Evolutionary conservation across 176 grass and related monocot species (phyloP), one percentile per base, ranked within the genome.

Genomic region (Hsuehochloa calcarea): DNA sequence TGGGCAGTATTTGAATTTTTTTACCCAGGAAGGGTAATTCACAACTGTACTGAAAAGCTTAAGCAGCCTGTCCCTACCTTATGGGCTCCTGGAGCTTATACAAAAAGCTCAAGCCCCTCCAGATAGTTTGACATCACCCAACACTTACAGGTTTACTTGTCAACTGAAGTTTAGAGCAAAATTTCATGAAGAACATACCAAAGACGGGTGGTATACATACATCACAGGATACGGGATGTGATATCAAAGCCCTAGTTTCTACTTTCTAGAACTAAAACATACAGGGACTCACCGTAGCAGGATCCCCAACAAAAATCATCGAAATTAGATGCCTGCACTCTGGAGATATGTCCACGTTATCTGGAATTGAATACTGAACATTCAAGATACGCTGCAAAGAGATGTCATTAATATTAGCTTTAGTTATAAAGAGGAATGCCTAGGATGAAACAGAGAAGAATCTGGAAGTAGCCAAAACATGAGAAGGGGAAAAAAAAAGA

Each of bases 361-460:
- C 90, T 49, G 92, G 89, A 85, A 94, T 94, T 22, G 92, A 85
- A 43, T 94, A 94, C 55, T 94, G 92, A 76, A 94, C 89, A 75
- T 73, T 82, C 87, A 94, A 88, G 82, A 92, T 92, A 59, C 92
- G 89, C 92, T 94, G 87, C 82, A 83, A 75, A 39, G 56, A 70
- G 65, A 85, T 59, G 70, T 51, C n/a, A 70, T 17, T 60, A 50
- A 20, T 40, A 76, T 87, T 74, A 91, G 68, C 39, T 61, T 67
- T 51, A 75, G 45, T 37, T 61, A 43, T 80, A 88, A 49, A 61
- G 67, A 29, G 41, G 8, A 79, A 78, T 54, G 6, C 3, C 10
- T 67, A 74, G 44, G 8, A 17, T 40, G 51, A 89, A 77, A 88
- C 43, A 63, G 19, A 49, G 46, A 52, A 4, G 44, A 69, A 66